Conservation (phyloP, 2,329 filamentous ascomycete species). For the Phyllosticta ampelicida region DNA sequence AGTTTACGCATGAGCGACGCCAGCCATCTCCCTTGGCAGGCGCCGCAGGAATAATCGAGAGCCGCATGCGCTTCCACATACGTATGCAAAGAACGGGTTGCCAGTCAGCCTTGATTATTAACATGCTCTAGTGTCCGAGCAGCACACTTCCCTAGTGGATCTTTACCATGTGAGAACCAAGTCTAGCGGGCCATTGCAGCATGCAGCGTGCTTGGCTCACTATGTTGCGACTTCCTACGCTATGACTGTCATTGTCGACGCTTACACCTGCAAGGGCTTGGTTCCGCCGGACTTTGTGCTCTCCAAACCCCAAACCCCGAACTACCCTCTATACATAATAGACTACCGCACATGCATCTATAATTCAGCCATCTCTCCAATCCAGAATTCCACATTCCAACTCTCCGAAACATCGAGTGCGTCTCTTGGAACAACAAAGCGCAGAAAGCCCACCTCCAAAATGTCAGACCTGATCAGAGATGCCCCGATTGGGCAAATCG, state of each 20-base stretch:
- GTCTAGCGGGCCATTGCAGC: background rate
- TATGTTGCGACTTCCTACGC: background rate
- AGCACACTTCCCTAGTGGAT: background rate
- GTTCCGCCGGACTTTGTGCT: background rate
- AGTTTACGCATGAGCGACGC: background rate
- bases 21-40: background rate
- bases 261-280: background rate
- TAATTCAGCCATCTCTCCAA: background rate
- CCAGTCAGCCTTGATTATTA: background rate
- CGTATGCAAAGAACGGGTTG: background rate
- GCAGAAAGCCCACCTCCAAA: background rate
- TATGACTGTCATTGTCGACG: background rate
- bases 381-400: background rate
- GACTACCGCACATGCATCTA: background rate
- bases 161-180: background rate
- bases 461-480: constrained; percentile 42
- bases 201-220: background rate
- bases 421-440: background rate
- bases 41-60: background rate
- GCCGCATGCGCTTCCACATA: background rate
- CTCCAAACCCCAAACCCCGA: background rate
- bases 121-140: background rate
- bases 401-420: background rate
- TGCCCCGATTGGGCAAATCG: constrained; percentile 47
- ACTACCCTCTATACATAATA: background rate